Base-by-base conservation (phyloP, 2,329 filamentous ascomycete genomes). In the Zarea fungicola region DNA sequence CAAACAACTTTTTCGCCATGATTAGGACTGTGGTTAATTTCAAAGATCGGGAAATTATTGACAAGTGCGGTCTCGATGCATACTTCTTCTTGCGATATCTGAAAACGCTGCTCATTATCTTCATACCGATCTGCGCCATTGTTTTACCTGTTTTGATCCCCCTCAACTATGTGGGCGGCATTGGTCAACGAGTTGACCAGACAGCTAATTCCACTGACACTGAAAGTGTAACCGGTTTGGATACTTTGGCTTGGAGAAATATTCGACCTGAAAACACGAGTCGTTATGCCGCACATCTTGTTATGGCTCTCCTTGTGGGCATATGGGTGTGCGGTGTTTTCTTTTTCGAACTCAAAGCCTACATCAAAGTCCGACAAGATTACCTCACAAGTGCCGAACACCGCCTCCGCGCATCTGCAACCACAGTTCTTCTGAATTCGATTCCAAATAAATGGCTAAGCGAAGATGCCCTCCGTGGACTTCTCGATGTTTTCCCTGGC, bases 81-180 rank as follows among this genome's bases (percentile, higher is more conserved):
- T 99, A 96, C 70, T 96, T 97, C 73, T 99, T 99, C 66, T 76
- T 99, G 1, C 87, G 95, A 54, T 99, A 96, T 61, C 78, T 82
- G 13, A 79, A 79, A 55, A 78, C 62, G 65, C 80, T 97, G 5
- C 78, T 97, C 36, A 84, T 96, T 62, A 95, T 99, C 54, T 97
- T 99, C 64, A 71, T 95, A 32, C 90, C 93, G 1, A 82, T 96
- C 49, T 83, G 87, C 11, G 57, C 81, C 22, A 62, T 96, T 43
- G 84, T 95, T 23, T 74, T 96, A 47, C 93, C 93, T 0, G 85
- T 96, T 21, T 72, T 99, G 36, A 71, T 97, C 3, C 91, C 93
- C 0, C 66, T 99, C 54, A 99, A 99, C 62, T 84, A 81, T 48
- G 70, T 85, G 4, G 86, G 80, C 35, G 89, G 89, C 10, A 73